Evolutionary conservation across 1,139 yeast genomes (phyloP).

Genomic region (Suhomyces terraborum): DNA sequence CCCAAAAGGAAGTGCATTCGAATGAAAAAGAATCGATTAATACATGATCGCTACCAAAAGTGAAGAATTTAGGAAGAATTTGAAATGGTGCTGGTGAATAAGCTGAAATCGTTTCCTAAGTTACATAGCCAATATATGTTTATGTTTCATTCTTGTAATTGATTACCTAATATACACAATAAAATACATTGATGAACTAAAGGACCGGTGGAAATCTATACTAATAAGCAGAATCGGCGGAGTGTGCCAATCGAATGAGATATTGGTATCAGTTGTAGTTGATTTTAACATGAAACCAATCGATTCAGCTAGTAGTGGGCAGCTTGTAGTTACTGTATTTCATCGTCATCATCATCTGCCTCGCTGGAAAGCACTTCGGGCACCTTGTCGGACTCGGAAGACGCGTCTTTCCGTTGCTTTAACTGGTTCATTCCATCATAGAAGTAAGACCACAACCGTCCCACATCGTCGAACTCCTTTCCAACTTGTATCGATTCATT

Average conservation of each 20-base stretch:
- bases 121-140: constrained; percentile 1
- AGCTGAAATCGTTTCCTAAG: neutral
- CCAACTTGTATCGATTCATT: constrained; percentile 48
- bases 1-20: constrained; percentile 4
- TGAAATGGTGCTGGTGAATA: constrained; percentile 2
- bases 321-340: neutral
- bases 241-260: neutral
- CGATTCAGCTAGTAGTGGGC: too few species aligned
- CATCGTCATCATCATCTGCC: constrained; percentile 7
- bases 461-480: constrained; percentile 49
- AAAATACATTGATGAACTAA: neutral
- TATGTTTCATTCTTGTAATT: constrained; percentile 6
- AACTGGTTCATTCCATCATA: constrained; percentile 39
- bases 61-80: neutral
- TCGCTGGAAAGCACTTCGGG: constrained; percentile 16
- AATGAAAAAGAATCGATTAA: constrained; percentile 12
- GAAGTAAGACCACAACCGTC: constrained; percentile 45
- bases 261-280: too few species aligned
- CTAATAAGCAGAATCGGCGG: neutral
- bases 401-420: constrained; percentile 20
- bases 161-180: neutral
- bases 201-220: neutral
- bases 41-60: constrained; percentile 14
- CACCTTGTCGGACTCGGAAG: constrained; percentile 6
- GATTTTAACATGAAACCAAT: too few species aligned